A percentile compares a stretch with the other conserved stretches of the same genome.
Conservation (phyloP, 306 rosid genomes). For the Cucumis hystrix region DNA sequence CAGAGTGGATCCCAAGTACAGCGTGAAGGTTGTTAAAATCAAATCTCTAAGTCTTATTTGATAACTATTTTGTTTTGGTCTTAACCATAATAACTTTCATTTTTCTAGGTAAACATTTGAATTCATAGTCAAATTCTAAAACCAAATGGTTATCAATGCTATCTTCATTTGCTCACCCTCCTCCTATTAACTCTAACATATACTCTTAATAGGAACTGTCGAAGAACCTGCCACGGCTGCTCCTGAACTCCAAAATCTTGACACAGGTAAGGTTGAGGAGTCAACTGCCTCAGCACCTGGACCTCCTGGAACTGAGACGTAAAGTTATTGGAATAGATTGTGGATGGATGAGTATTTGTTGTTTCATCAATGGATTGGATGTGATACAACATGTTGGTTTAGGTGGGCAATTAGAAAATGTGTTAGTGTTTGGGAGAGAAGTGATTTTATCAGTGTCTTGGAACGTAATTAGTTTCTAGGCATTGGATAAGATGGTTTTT, state of each 20-base stretch:
- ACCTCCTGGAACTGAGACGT: slow-evolving; percentile 16
- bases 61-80: background rate
- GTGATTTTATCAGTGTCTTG: background rate
- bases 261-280: slow-evolving; percentile 30
- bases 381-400: background rate
- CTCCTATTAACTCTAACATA: background rate
- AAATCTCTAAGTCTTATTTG: background rate
- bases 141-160: background rate
- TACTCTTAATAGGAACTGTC: slow-evolving; percentile 17
- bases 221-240: slow-evolving; percentile 15
- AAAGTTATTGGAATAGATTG: background rate
- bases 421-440: background rate
- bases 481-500: background rate
- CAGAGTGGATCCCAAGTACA: slow-evolving; percentile 25
- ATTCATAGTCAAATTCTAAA: too few relatives aligned
- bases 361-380: background rate
- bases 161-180: background rate
- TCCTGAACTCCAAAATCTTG: slow-evolving; percentile 21
- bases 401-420: background rate
- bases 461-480: background rate
- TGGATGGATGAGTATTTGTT: background rate
- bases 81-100: too few relatives aligned
- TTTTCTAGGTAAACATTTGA: too few relatives aligned
- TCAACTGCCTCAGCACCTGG: background rate
- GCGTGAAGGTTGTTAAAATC: slow-evolving; percentile 39